phyloP scores from a whole-genome alignment of 768 basidiomycete species.

The Fibroporia radiculosa region DNA sequence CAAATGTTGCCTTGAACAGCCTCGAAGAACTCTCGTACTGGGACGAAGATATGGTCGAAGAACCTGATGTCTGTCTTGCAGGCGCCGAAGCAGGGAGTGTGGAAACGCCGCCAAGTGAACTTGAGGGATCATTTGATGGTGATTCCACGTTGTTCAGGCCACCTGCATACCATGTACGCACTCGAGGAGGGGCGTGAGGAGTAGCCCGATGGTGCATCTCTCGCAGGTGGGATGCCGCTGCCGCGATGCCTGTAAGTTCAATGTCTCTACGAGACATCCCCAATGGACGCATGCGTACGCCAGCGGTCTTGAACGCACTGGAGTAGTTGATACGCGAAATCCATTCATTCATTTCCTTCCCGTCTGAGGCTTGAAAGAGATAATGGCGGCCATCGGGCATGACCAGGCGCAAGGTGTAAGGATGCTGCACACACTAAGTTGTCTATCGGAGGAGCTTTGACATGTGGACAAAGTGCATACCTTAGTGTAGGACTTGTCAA shows the following conservation, averaged over 20 bases:
- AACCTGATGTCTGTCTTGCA: not conserved
- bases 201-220: conserved; percentile 42
- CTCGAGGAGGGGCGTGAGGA: conserved; percentile 15
- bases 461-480: conserved; percentile 29
- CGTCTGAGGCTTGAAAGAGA: conserved; percentile 65
- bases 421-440: conserved; percentile 30
- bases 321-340: conserved; percentile 91
- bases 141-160: conserved; percentile 8
- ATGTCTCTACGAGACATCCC: conserved; percentile 65
- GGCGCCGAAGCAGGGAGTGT: conserved; percentile 4
- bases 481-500: conserved; percentile 71
- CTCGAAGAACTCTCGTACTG: conserved; percentile 43
- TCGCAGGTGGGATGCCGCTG: conserved; percentile 77
- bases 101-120: not conserved
- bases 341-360: conserved; percentile 82
- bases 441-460: not conserved
- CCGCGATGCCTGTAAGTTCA: conserved; percentile 75
- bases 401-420: conserved; percentile 69
- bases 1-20: conserved; percentile 76
- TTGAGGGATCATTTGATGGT: not conserved
- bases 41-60: not conserved
- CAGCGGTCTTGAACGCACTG: conserved; percentile 80
- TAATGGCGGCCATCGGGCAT: conserved; percentile 74
- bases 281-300: conserved; percentile 70
- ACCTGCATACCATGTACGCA: conserved; percentile 32